phyloP scores from a whole-genome alignment of 371 early-diverging fungal species.

The Mucor plumbeus region DNA sequence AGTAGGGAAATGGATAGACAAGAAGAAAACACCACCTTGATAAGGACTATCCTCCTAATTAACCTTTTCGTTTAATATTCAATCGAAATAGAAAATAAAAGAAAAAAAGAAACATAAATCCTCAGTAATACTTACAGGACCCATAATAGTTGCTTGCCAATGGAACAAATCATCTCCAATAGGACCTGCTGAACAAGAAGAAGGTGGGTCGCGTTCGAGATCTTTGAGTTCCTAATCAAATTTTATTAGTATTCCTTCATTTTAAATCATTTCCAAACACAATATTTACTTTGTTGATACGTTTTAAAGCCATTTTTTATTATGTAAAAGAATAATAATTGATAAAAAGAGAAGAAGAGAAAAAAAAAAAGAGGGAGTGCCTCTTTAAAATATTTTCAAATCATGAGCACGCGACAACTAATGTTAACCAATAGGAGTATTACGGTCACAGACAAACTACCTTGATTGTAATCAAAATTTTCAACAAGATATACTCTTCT shows the following conservation, averaged over 20 bases:
- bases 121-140: conserved; percentile 55
- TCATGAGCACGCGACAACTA: conserved; percentile 10
- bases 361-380: not conserved
- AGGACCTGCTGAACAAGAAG: conserved; percentile 93
- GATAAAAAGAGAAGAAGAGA: not conserved
- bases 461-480: conserved; percentile 5
- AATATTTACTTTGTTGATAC: conserved; percentile 26
- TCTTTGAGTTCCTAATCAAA: conserved; percentile 87
- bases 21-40: conserved; percentile 93
- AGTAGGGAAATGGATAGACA: conserved; percentile 97
- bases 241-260: not conserved
- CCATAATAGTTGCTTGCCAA: conserved; percentile 98
- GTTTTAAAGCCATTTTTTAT: conserved; percentile 28
- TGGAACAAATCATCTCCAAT: conserved; percentile 87
- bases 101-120: too few species aligned
- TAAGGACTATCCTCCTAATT: conserved; percentile 70
- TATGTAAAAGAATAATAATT: conserved; percentile 6
- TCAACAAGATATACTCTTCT: not conserved
- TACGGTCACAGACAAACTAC: conserved; percentile 7
- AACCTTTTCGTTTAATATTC: not conserved
- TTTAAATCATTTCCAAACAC: not conserved
- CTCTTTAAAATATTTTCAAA: conserved; percentile 1
- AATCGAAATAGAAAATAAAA: not conserved
- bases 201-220: conserved; percentile 94
- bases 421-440: not conserved